Evolutionary conservation across 2,329 filamentous ascomycete species (phyloP).

Genomic region (Exophiala calicioides): DNA sequence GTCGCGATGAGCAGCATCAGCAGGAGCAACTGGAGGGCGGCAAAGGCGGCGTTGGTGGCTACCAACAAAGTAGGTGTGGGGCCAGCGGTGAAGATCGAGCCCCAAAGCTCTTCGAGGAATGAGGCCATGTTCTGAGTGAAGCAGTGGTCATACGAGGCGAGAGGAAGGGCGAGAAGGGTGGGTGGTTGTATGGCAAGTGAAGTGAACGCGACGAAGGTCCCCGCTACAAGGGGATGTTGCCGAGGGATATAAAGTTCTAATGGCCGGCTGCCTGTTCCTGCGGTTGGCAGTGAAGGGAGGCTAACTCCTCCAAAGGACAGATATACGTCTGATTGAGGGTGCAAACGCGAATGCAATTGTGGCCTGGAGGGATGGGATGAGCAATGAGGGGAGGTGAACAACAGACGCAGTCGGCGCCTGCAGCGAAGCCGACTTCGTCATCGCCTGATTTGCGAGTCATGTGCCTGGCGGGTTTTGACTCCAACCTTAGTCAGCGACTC

Average conservation of each 20-base stretch:
- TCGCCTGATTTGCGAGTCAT: conserved; percentile 3
- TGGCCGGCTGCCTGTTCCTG: no score
- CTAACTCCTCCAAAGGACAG: no score
- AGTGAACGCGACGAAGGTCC: conserved; percentile 15
- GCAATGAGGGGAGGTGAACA: no score
- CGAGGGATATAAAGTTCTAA: no score
- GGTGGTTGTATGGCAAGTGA: conserved; percentile 4
- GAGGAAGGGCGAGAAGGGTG: background rate
- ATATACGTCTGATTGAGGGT: no score
- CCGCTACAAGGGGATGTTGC: no score
- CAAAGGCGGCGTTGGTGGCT: conserved; percentile 89
- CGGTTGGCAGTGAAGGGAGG: no score
- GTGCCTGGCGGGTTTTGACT: background rate
- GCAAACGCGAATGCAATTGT: no score
- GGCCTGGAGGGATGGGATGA: no score
- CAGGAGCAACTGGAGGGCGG: conserved; percentile 77
- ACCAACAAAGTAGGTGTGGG: conserved; percentile 83
- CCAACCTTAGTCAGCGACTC: background rate
- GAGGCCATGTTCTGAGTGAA: conserved; percentile 41
- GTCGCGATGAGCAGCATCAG: conserved; percentile 75
- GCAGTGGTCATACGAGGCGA: background rate
- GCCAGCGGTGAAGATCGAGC: conserved; percentile 90
- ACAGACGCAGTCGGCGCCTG: no score
- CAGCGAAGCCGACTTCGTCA: conserved; percentile 8
- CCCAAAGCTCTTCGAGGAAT: conserved; percentile 77